These are phyloP conservation scores for Lomentospora prolificans DNA, from an alignment of 2,329 filamentous ascomycete species.

Conservation along the genomic window DNA sequence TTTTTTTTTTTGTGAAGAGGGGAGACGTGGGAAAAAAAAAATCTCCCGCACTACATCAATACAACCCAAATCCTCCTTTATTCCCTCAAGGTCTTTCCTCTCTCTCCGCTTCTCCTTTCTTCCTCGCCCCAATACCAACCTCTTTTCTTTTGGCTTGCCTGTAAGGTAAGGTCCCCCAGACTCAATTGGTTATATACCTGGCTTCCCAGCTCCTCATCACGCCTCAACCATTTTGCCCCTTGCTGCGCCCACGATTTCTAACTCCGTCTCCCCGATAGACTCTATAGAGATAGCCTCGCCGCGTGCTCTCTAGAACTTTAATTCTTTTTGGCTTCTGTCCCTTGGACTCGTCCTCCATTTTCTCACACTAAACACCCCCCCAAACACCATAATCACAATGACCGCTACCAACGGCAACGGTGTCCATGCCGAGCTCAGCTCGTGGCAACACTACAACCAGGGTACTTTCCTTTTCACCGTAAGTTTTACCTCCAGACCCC, in stretches of 20 bases:
- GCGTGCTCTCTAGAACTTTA: slow-evolving; percentile 1
- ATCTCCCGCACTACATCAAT: slow-evolving; percentile 4
- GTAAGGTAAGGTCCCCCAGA: slow-evolving; percentile 5
- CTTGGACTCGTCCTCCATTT: slow-evolving; percentile 11
- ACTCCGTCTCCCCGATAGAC: not conserved
- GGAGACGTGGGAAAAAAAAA: not conserved
- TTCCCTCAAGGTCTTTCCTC: slow-evolving; percentile 1
- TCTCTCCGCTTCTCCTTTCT: slow-evolving; percentile 11
- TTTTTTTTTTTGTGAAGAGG: not conserved
- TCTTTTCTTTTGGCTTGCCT: slow-evolving; percentile 2
- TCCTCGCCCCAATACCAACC: slow-evolving; percentile 12
- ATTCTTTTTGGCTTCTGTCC: slow-evolving; percentile 15
- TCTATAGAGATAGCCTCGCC: not conserved
- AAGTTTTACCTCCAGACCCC: slow-evolving; percentile 18
- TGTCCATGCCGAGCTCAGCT: slow-evolving; percentile 21
- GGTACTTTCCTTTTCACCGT: slow-evolving; percentile 79
- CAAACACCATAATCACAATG: slow-evolving; percentile 40
- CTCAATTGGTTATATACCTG: not conserved
- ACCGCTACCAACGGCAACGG: slow-evolving; percentile 40
- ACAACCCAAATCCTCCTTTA: not conserved
- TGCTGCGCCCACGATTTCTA: no score
- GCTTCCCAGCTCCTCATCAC: not conserved
- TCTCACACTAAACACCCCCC: slow-evolving; percentile 2
- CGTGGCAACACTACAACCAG: slow-evolving; percentile 42
- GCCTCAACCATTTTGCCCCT: not conserved